Evolutionary conservation across 192 early-diverging fungal species (phyloP).

Genomic region (Coemansia sp.): DNA sequence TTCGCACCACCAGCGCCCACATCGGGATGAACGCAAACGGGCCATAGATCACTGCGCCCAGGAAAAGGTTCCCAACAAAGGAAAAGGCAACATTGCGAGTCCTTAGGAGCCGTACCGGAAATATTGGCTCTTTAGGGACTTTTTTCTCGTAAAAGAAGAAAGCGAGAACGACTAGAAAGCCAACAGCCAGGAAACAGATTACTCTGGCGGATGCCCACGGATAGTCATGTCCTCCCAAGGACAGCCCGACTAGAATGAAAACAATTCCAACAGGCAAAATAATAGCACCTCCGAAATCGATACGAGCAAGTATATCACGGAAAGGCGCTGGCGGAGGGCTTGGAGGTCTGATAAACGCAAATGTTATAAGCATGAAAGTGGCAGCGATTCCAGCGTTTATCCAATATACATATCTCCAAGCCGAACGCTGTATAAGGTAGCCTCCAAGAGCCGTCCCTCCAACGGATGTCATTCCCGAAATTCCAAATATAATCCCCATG

Average conservation of each 20-base stretch:
- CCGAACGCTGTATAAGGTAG: slow-evolving; percentile 55
- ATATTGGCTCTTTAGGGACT: slow-evolving; percentile 58
- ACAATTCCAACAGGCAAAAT: slow-evolving; percentile 59
- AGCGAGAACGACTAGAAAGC: slow-evolving; percentile 20
- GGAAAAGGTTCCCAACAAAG: slow-evolving; percentile 21
- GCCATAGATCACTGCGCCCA: slow-evolving; percentile 55
- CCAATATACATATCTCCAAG: slow-evolving; percentile 62
- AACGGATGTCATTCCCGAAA: slow-evolving; percentile 61
- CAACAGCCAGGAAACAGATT: slow-evolving; percentile 36
- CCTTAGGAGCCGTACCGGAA: slow-evolving; percentile 59
- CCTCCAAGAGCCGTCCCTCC: slow-evolving; percentile 65
- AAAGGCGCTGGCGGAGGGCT: slow-evolving; percentile 26
- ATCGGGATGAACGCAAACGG: slow-evolving; percentile 64
- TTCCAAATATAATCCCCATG: slow-evolving; percentile 53
- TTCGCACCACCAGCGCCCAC: slow-evolving; percentile 57
- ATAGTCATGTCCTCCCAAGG: slow-evolving; percentile 78
- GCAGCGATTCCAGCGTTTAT: slow-evolving; percentile 57
- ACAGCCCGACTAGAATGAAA: slow-evolving; percentile 68
- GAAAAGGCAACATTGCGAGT: slow-evolving; percentile 47
- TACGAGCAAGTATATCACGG: slow-evolving; percentile 57
- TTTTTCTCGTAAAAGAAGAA: slow-evolving; percentile 63
- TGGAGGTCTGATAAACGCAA: slow-evolving; percentile 42
- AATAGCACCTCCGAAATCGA: slow-evolving; percentile 68
- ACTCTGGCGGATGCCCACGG: slow-evolving; percentile 66
- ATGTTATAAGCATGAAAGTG: slow-evolving; percentile 35